These are phyloP conservation scores for Talaromyces sp. DNA, from an alignment of 2,329 filamentous ascomycete species.

Conservation along the genomic window DNA sequence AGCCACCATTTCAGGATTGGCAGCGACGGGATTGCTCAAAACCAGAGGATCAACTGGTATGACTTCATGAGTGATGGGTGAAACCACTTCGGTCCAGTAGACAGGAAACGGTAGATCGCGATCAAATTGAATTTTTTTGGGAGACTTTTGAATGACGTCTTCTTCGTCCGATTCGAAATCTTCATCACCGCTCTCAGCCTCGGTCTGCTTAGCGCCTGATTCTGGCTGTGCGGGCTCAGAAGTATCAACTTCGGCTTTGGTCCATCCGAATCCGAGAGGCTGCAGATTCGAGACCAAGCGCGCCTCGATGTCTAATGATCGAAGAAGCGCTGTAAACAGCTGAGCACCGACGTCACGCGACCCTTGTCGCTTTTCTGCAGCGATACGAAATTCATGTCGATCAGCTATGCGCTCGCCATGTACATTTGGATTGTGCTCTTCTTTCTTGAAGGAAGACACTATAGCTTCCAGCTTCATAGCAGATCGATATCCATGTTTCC, in stretches of 20 bases:
- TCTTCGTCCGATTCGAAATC: constrained; percentile 16
- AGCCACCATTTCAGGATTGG: constrained; percentile 67
- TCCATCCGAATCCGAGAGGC: constrained; percentile 86
- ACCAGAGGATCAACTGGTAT: constrained; percentile 75
- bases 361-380: constrained; percentile 68
- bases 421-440: constrained; percentile 56
- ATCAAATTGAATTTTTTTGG: constrained; percentile 54
- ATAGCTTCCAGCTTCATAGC: constrained; percentile 71
- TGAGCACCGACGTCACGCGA: constrained; percentile 86
- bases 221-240: constrained; percentile 27
- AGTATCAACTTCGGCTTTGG: constrained; percentile 74
- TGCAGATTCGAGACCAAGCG: constrained; percentile 82
- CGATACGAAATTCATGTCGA: constrained; percentile 64
- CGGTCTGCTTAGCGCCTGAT: constrained; percentile 18
- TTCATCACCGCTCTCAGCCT: constrained; percentile 15
- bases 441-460: constrained; percentile 64
- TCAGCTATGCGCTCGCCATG: constrained; percentile 75
- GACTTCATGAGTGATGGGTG: constrained; percentile 73
- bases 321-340: constrained; percentile 79
- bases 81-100: constrained; percentile 91
- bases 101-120: constrained; percentile 76
- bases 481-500: constrained; percentile 87
- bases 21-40: constrained; percentile 63
- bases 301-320: constrained; percentile 76
- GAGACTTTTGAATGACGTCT: constrained; percentile 16